These are phyloP conservation scores for Triticum turgidum DNA, from an alignment of 176 grass and related monocot species.

Conservation along the genomic window DNA sequence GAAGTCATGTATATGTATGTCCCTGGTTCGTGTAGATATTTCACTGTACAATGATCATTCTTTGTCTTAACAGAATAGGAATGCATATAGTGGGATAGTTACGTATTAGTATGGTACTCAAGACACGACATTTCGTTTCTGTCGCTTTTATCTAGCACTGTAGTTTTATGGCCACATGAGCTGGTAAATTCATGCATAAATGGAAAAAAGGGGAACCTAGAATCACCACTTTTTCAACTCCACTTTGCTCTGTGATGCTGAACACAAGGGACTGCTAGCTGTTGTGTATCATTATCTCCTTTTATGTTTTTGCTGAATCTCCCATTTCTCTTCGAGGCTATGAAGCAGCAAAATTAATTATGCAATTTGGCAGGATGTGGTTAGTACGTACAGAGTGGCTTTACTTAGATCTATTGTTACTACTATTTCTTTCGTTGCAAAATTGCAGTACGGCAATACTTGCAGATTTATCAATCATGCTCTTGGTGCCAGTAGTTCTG, in stretches of 20 bases:
- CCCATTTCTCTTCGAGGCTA: too few relatives aligned
- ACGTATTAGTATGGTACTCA: slow-evolving; percentile 2
- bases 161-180: slow-evolving; percentile 7
- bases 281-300: background rate
- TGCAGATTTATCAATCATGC: background rate
- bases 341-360: too few relatives aligned
- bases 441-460: background rate
- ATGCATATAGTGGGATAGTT: background rate
- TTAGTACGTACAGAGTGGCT: background rate
- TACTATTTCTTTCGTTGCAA: background rate
- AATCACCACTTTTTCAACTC: background rate
- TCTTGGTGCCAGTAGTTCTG: background rate
- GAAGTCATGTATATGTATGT: background rate
- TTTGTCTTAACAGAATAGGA: slow-evolving; percentile 18
- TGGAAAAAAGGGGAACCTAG: background rate
- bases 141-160: background rate
- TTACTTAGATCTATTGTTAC: background rate
- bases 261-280: background rate
- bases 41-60: background rate
- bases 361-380: background rate
- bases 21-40: background rate
- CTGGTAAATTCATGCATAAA: slow-evolving; percentile 24
- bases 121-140: background rate
- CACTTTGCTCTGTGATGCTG: background rate
- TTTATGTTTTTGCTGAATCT: background rate